phyloP scores from a whole-genome alignment of 495 filamentous ascomycete species.

The Annulohypoxylon bovei region DNA sequence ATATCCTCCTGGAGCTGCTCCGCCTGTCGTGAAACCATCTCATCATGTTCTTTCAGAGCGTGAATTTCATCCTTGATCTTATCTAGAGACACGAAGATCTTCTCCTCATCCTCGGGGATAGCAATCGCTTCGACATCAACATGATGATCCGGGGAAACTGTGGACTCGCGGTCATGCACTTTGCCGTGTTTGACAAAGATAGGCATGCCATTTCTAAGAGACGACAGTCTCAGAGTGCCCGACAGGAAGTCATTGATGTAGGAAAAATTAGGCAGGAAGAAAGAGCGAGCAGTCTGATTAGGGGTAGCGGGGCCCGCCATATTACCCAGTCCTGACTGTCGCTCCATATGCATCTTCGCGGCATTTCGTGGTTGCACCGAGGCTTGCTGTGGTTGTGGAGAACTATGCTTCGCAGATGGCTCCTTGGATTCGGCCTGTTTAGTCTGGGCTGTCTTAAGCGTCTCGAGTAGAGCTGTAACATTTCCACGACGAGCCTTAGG shows the following conservation, averaged over 20 bases:
- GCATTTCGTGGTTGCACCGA: slow-evolving; percentile 31
- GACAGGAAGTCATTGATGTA: slow-evolving; percentile 59
- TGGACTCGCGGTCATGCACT: slow-evolving; percentile 47
- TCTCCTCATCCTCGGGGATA: slow-evolving; percentile 58
- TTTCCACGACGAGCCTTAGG: slow-evolving; percentile 36
- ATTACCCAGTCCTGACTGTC: slow-evolving; percentile 18
- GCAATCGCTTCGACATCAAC: slow-evolving; percentile 51
- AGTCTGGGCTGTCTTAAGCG: slow-evolving; percentile 41
- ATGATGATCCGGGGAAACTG: slow-evolving; percentile 45
- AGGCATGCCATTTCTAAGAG: slow-evolving; percentile 57
- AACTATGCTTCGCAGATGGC: slow-evolving; percentile 34
- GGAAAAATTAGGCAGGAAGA: slow-evolving; percentile 56
- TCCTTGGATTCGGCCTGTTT: slow-evolving; percentile 39
- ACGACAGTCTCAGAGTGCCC: slow-evolving; percentile 54
- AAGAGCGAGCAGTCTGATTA: slow-evolving; percentile 56
- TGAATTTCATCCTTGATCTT: slow-evolving; percentile 64
- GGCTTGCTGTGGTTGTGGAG: slow-evolving; percentile 32
- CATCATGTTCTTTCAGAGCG: slow-evolving; percentile 60
- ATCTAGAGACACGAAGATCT: slow-evolving; percentile 63
- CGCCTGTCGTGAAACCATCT: slow-evolving; percentile 58
- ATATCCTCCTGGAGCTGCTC: slow-evolving; percentile 59
- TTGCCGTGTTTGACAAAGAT: slow-evolving; percentile 56
- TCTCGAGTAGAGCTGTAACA: slow-evolving; percentile 43
- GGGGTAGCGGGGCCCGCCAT: slow-evolving; percentile 23
- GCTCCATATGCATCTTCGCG: slow-evolving; percentile 23